Evolutionary conservation across 2,329 filamentous ascomycete genomes (phyloP), one percentile per base, ranked within the genome.

Genomic region (Penicillium sp.): DNA sequence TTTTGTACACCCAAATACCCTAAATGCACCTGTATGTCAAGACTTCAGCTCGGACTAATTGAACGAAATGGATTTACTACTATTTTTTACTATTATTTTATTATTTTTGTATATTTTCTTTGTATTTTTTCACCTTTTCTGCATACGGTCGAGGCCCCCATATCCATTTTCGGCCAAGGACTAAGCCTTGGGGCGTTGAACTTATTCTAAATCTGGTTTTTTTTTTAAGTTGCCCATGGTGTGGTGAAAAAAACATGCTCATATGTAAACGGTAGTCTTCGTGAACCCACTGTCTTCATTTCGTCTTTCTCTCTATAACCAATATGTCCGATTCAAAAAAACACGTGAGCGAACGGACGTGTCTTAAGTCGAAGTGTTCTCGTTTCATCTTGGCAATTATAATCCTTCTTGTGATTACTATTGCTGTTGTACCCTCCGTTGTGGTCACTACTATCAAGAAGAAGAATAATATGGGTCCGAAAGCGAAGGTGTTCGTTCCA

Each of bases 401-500:
- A 47, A 60, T 56, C 38, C 64, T 71, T 46, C 63, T 70, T 59
- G 64, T 66, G 38, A 63, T 72, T 52, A 66, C 70, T 53, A 70
- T 64, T 33, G 62, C 67, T 33, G 59, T 72, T 55, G 69, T 71
- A 31, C 69, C 70, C 25, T 60, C 71, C 7, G 67, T 71, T 30
- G 64, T 74, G 37, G 68, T 73, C 38, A 65, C 73, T 25, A 69
- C 69, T 31, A 64, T 70, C 25, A 66, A 63, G 53, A 70, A 67
- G 56, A 70, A 72, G 56, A 68, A 72, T 58, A 69, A 69, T 62
- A 71, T 70, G 66, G 66, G 67, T 35, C 70, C 73, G 5, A 72
- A 70, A 62, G 69, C 74, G 33, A 75, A 73, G 45, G 73, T 80
- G 14, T 69, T 80, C 55, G 71, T 81, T 42, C 78, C 77, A 57